Conservation (phyloP, 2,329 filamentous ascomycete genomes). For the Coniochaeta sp. region DNA sequence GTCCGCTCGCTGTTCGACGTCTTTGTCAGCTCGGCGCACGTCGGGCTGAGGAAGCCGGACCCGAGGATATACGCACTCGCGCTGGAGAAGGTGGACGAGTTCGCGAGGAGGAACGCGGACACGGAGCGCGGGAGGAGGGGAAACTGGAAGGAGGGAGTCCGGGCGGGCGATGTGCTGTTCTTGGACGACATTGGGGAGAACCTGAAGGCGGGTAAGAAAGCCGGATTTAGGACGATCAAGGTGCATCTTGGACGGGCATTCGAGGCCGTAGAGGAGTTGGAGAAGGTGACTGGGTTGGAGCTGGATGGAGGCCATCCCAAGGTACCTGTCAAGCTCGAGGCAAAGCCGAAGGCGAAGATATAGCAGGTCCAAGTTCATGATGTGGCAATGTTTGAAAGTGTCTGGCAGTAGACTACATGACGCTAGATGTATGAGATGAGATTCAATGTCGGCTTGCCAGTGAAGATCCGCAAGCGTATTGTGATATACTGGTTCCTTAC, state of each 20-base stretch:
- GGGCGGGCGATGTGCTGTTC: conserved; percentile 68
- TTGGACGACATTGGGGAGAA: conserved; percentile 94
- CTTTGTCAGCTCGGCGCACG: conserved; percentile 79
- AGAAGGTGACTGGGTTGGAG: conserved; percentile 62
- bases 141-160: conserved; percentile 45
- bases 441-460: too few relatives aligned
- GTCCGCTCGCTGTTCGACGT: conserved; percentile 71
- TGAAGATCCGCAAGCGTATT: too few relatives aligned
- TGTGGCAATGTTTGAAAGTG: background rate
- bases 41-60: conserved; percentile 83
- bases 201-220: conserved; percentile 66
- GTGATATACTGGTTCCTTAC: too few relatives aligned
- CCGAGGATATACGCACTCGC: conserved; percentile 72
- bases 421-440: too few relatives aligned
- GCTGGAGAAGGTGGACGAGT: conserved; percentile 56
- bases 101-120: conserved; percentile 44
- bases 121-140: conserved; percentile 27
- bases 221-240: conserved; percentile 78
- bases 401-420: too few relatives aligned
- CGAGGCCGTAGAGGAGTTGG: conserved; percentile 76
- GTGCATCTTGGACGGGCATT: conserved; percentile 71
- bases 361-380: conserved; percentile 10
- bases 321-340: conserved; percentile 34
- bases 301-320: conserved; percentile 50
- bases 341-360: conserved; percentile 31